These are phyloP conservation scores for Phascolomyces articulosus DNA, from an alignment of 371 early-diverging fungal genomes.

Conservation along the genomic window DNA sequence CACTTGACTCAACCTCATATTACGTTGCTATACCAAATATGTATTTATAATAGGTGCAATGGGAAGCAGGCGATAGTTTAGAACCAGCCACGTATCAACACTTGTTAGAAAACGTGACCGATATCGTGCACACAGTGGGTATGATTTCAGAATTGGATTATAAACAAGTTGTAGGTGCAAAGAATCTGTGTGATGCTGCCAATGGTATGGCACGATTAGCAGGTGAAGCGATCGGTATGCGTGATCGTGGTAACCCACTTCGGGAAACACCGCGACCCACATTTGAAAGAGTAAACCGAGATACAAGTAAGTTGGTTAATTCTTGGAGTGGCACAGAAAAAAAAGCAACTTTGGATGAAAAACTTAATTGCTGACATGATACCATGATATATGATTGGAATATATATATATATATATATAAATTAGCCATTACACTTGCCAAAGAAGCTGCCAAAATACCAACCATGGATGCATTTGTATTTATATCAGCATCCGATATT, in stretches of 20 bases:
- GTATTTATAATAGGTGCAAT: conserved; percentile 50
- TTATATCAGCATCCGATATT: conserved; percentile 70
- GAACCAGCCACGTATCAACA: conserved; percentile 60
- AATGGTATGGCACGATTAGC: conserved; percentile 23
- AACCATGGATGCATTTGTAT: conserved; percentile 64
- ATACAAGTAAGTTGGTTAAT: conserved; percentile 57
- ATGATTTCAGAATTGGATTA: conserved; percentile 73
- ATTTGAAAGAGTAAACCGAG: conserved; percentile 73
- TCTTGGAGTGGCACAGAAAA: neutral
- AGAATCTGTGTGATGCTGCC: conserved; percentile 44
- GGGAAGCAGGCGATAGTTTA: conserved; percentile 71
- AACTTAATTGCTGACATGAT: too few relatives aligned
- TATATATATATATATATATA: too few relatives aligned
- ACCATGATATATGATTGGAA: too few relatives aligned
- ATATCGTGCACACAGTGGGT: conserved; percentile 77
- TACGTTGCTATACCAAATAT: too few relatives aligned
- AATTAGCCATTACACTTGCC: conserved; percentile 55
- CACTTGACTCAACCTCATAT: neutral
- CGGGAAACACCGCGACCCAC: conserved; percentile 35
- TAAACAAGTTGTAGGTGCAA: conserved; percentile 60
- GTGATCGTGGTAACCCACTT: conserved; percentile 51
- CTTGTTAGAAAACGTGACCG: conserved; percentile 57
- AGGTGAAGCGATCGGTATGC: conserved; percentile 31
- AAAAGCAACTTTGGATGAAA: neutral
- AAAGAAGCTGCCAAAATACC: conserved; percentile 49